These are phyloP conservation scores for Lachnellula suecica DNA, from an alignment of 2,329 filamentous ascomycete genomes.

Conservation along the genomic window DNA sequence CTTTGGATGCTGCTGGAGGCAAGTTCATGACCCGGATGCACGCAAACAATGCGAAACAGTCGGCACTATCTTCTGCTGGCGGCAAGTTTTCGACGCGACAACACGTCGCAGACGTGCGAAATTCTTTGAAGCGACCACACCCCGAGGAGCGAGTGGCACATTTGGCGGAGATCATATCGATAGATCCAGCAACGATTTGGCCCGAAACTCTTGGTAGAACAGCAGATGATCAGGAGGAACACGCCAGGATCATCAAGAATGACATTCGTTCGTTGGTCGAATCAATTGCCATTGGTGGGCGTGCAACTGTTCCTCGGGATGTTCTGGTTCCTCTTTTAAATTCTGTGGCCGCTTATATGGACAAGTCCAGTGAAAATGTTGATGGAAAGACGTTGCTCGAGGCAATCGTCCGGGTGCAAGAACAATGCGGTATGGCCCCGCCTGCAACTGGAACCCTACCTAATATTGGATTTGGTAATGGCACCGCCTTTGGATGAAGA, in stretches of 20 bases:
- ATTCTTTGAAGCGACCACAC: background rate
- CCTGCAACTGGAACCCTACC: background rate
- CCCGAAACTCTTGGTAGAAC: constrained; percentile 5
- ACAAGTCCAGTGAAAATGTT: constrained; percentile 4
- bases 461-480: background rate
- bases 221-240: constrained; percentile 3
- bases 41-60: constrained; percentile 11
- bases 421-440: constrained; percentile 4
- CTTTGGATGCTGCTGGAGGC: constrained; percentile 9
- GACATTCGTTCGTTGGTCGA: constrained; percentile 7
- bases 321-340: constrained; percentile 9
- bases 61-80: background rate
- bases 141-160: constrained; percentile 4
- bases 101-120: background rate
- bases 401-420: constrained; percentile 2
- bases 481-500: background rate
- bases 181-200: constrained; percentile 7
- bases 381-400: constrained; percentile 10
- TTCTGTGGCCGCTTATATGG: constrained; percentile 9
- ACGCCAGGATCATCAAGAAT: constrained; percentile 9
- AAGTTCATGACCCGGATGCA: constrained; percentile 13
- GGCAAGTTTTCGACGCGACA: background rate
- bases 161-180: constrained; percentile 3
- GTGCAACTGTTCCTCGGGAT: constrained; percentile 6
- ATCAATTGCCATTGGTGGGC: constrained; percentile 4